These are phyloP conservation scores for Cryphonectria parasitica DNA, from an alignment of 2,329 filamentous ascomycete genomes.

Conservation along the genomic window DNA sequence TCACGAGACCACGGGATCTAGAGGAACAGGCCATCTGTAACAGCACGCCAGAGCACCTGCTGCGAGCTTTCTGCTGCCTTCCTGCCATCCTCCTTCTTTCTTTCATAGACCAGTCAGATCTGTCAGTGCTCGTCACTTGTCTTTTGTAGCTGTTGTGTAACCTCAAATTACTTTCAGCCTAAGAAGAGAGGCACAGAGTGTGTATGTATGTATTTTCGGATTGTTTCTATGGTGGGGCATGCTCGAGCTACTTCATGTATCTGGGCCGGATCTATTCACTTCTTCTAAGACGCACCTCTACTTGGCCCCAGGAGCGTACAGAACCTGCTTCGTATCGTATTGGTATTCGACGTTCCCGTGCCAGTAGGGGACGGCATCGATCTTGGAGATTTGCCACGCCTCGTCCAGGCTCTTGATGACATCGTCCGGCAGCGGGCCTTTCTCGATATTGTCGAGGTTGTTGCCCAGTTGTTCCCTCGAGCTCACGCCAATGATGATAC, in stretches of 20 bases:
- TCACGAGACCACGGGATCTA: too few relatives aligned
- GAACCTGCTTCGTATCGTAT: slow-evolving; percentile 64
- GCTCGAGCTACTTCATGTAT: background rate
- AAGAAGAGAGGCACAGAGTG: too few relatives aligned
- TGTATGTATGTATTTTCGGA: background rate
- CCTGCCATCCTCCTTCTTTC: too few relatives aligned
- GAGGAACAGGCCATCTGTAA: too few relatives aligned
- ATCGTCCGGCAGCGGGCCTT: slow-evolving; percentile 76
- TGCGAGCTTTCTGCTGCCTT: too few relatives aligned
- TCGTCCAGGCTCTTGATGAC: slow-evolving; percentile 75
- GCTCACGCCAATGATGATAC: slow-evolving; percentile 63
- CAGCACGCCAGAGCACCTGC: too few relatives aligned
- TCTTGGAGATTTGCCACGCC: slow-evolving; percentile 73
- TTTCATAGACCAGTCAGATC: too few relatives aligned
- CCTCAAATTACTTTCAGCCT: too few relatives aligned
- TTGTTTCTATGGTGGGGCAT: background rate
- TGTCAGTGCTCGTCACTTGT: too few relatives aligned
- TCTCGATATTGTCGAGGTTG: slow-evolving; percentile 62
- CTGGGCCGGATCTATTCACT: background rate
- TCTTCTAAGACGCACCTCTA: background rate
- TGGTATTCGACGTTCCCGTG: slow-evolving; percentile 66
- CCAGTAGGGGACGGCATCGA: slow-evolving; percentile 57
- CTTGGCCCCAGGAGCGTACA: slow-evolving; percentile 57
- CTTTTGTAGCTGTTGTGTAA: too few relatives aligned
- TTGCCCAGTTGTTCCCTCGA: slow-evolving; percentile 59